Base-by-base conservation (phyloP, 2,329 filamentous ascomycete genomes). In the Ceratocystis cacaofunesta region DNA sequence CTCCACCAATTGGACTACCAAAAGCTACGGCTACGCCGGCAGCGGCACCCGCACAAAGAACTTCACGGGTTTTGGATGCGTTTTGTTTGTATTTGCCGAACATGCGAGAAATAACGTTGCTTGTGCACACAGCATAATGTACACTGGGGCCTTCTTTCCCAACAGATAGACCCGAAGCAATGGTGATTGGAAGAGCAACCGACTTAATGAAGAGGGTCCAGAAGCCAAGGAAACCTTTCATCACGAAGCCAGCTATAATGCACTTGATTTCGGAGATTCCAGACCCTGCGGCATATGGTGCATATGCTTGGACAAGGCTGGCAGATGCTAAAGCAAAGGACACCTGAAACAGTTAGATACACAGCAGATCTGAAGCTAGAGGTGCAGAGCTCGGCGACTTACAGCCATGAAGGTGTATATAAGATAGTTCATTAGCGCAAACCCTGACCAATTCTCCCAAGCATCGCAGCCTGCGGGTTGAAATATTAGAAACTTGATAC, bases 201-300 rank as follows among this genome's bases (percentile, higher is more conserved):
- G 91, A 95, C 77, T 99, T 99, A 77, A 99, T 97, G 68, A 94
- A 75, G 41, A 99, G 79, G 4, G 94, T 97, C 83, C 90, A 91
- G 71, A 87, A 87, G 22, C 92, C 91, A 17, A 99, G 81, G 72
- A 99, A 99, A 0, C 92, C 94, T 76, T 97, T 96, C 94, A 99
- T 99, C 62, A 97, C 90, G 73, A 99, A 99, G 2, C 94, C 94
- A 3, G 92, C 94, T 72, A 99, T 96, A 73, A 99, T 97, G 76
- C 91, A 96, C 76, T 99, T 99, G 80, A 99, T 99, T 77, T 99
- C 94, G 12, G 91, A 96, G 67, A 99, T 99, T 50, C 94, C 94
- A 12, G 90, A 96, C 17, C 94, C 94, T 43, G 94, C 94, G 10
- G 94, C 94, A 74, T 99, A 99, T 0, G 94, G 94, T 3, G 94